Base-by-base conservation (phyloP, 202 grass and related monocot species). In the Schoenoplectus tabernaemontani region DNA sequence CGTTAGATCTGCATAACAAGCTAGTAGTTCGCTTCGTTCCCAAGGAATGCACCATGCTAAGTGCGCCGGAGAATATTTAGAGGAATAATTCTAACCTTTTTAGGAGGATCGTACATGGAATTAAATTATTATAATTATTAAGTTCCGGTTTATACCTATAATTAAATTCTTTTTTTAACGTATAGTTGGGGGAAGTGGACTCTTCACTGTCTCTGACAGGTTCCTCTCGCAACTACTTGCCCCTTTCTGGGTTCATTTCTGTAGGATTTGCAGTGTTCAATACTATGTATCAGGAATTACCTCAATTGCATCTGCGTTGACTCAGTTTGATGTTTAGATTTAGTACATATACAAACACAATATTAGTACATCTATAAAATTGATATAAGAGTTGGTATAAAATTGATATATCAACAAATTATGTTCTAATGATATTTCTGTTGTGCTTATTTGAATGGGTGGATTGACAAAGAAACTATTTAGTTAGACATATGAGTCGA, bases 51-150 rank as follows among this genome's bases (percentile, higher is more conserved):
- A 3, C 11, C 20, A 41, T 71, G 66, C 66, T n/a, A n/a, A 41
- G 22, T 70, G 66, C 66, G 66, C 66, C 20, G 67, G 67, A 17
- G 68, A 72, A 50, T 72, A 72, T 50, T 72, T 72, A 16, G 23
- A 72, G 43, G 67, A 48, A 72, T 72, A 23, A 72, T 50, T 16
- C 68, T 72, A 48, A 72, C 68, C 41, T 72, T 72, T 72, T 28
- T 3, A 71, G 67, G 67, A 28, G 66, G 66, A 70, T 71, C 68
- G 0, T 17, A 30, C 68, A 12, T 72, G 68, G 68, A 72, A 30
- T 72, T 38, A 72, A 26, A 9, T 66, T 4, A 51, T n/a, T 72
- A 72, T 72, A 72, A 71, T 71, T 16, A 32, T 72, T 72, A 72
- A 72, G 38, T 42, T 17, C 12, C 12, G 42, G 44, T 72, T 72